Conservation (phyloP, 164 flowering plant genomes). For the Pachysandra terminalis region DNA sequence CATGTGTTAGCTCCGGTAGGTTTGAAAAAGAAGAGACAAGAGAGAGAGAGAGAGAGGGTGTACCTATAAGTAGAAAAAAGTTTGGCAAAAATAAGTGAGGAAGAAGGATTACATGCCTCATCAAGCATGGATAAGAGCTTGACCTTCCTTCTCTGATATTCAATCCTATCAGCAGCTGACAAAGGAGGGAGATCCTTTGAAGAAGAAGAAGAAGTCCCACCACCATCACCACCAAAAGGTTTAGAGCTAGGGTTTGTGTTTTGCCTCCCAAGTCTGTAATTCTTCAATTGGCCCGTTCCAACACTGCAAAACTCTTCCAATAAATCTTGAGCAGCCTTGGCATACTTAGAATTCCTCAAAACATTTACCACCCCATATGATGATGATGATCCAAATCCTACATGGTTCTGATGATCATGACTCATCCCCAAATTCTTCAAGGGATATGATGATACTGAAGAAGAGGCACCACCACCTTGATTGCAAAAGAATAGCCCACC, state of each 20-base stretch:
- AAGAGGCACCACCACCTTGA: conserved; percentile 22
- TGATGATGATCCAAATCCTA: conserved; percentile 49
- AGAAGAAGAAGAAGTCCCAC: conserved; percentile 40
- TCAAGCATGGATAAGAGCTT: conserved; percentile 83
- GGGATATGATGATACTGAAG: conserved; percentile 14
- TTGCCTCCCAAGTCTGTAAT: conserved; percentile 32
- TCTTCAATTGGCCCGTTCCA: conserved; percentile 68
- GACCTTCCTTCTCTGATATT: conserved; percentile 85
- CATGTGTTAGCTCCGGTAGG: conserved; percentile 13
- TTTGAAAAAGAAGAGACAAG: not conserved
- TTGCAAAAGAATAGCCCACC: conserved; percentile 37
- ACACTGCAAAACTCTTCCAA: conserved; percentile 86
- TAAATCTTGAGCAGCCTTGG: conserved; percentile 68
- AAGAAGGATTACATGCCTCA: conserved; percentile 71
- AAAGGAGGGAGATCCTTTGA: conserved; percentile 55
- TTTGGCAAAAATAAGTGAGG: conserved; percentile 19
- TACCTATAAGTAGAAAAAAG: conserved; percentile 11
- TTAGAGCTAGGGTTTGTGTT: conserved; percentile 49
- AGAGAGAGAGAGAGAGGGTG: not conserved
- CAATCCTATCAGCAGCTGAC: conserved; percentile 69
- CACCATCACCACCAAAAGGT: conserved; percentile 21
- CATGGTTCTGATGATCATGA: conserved; percentile 19
- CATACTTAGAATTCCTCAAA: conserved; percentile 65
- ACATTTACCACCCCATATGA: conserved; percentile 24
- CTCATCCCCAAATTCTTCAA: conserved; percentile 25